phyloP scores from a whole-genome alignment of 2,329 filamentous ascomycete genomes.

The Chrysosphaeria jannelii region DNA sequence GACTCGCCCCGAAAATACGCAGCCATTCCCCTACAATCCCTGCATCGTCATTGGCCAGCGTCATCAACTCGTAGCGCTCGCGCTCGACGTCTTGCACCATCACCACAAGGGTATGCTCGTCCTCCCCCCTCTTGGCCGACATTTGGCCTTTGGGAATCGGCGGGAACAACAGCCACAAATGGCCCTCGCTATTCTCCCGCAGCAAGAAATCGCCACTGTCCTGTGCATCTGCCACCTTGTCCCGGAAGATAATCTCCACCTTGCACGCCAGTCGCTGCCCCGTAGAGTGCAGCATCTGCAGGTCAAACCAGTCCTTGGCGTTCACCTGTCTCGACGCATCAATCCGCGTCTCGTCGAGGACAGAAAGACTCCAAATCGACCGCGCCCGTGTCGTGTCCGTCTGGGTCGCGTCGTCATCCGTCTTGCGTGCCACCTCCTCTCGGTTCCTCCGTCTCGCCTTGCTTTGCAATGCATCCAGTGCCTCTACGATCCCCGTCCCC shows the following conservation, averaged over 20 bases:
- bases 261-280: conserved; percentile 74
- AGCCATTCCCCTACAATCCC: conserved; percentile 67
- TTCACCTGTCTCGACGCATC: conserved; percentile 56
- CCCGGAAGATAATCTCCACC: conserved; percentile 61
- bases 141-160: conserved; percentile 44
- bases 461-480: conserved; percentile 43
- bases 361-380: conserved; percentile 46
- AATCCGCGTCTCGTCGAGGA: conserved; percentile 38
- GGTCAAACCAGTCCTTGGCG: conserved; percentile 68
- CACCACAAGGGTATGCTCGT: conserved; percentile 40
- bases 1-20: conserved; percentile 35
- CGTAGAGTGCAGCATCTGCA: conserved; percentile 64
- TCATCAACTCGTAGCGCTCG: conserved; percentile 64
- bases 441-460: conserved; percentile 35
- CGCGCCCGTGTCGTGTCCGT: conserved; percentile 59
- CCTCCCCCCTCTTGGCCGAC: conserved; percentile 51
- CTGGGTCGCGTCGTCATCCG: conserved; percentile 61
- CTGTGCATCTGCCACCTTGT: conserved; percentile 36
- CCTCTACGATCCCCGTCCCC: conserved; percentile 24
- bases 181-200: conserved; percentile 50
- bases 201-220: conserved; percentile 66
- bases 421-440: conserved; percentile 37
- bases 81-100: conserved; percentile 45
- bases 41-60: conserved; percentile 45
- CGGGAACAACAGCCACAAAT: conserved; percentile 66